A percentile compares a stretch with the other conserved stretches of the same genome.
Evolutionary conservation across 805 yeast genomes (phyloP).

Genomic region (Saturnispora mendoncae): DNA sequence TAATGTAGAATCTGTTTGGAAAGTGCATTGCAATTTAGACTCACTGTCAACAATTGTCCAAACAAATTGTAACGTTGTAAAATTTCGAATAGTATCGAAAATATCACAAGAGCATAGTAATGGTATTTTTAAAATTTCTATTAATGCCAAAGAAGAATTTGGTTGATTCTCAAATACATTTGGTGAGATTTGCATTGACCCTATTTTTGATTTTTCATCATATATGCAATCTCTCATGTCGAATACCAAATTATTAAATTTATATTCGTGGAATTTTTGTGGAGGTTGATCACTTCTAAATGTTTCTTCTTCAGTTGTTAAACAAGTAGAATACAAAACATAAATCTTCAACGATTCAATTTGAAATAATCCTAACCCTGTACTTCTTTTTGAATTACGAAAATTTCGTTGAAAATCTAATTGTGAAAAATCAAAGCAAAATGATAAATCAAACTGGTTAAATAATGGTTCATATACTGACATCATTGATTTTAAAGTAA

Average conservation of each 20-base stretch:
- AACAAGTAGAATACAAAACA: background rate
- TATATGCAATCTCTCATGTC: background rate
- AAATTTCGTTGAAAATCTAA: background rate
- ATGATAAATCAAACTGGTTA: background rate
- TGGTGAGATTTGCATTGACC: background rate
- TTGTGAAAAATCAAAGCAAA: background rate
- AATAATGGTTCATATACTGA: slow-evolving; percentile 3
- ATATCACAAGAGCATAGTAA: slow-evolving; percentile 3
- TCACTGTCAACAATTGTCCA: background rate
- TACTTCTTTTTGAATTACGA: background rate
- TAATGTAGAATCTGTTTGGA: background rate
- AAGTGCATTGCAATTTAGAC: background rate
- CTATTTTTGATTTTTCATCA: background rate
- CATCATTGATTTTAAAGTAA: background rate
- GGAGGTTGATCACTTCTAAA: background rate
- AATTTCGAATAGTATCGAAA: background rate
- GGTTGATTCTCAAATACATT: background rate
- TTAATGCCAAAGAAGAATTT: background rate
- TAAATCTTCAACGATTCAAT: background rate
- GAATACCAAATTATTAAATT: background rate
- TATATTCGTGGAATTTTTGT: background rate
- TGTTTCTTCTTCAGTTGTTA: background rate
- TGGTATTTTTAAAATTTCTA: background rate
- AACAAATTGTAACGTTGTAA: background rate
- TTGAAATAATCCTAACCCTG: slow-evolving; percentile 1